Base-by-base conservation (phyloP, 495 filamentous ascomycete genomes). In the Penicilliopsis zonata region DNA sequence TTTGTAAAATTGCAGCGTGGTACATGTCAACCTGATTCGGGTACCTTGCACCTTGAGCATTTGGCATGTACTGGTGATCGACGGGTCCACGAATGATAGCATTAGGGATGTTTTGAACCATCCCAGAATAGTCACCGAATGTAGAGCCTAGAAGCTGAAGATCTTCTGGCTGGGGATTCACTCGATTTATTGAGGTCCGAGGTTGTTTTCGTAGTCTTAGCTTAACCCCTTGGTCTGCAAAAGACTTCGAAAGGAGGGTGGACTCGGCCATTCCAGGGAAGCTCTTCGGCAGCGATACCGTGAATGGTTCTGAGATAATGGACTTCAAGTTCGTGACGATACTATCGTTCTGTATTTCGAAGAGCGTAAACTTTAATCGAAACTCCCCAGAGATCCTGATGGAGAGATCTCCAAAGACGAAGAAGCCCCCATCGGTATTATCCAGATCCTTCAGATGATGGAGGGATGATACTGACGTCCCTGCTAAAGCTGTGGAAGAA, bases 191-290 rank as follows among this genome's bases (percentile, higher is more conserved):
- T n/a, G n/a, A n/a, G n/a, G 67, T 71, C 37, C 78, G 65, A 38
- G 75, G 74, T 44, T 94, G 85, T 52, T 98, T 98, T 37, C 87
- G 74, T 27, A 95, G 74, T 31, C 88, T 72, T 27, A 98, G 62
- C 23, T 86, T 77, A 9, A 96, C 85, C n/a, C 90, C 90, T 53
- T 98, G 90, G 50, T 98, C 90, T 37, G 83, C 83, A 57, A 98
- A 96, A 0, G 85, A 84, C 39, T 86, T 72, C 2, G 90, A 94
- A 12, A 98, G 60, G 48, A 84, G 82, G 0, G 90, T 95, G 6
- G 88, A 95, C 50, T 94, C 88, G 25, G 72, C 70, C 72, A 93
- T 78, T 19, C 88, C 88, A 3, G 78, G 79, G 45, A 85, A 96
- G 33, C 78, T 76, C 58, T 92, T 94, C 19, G 72, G 68, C 9